Percentiles rank a stretch among this genome's conserved stretches.
Conservation (phyloP, 1,284 basidiomycete genomes). For the Thecaphora frezii region DNA sequence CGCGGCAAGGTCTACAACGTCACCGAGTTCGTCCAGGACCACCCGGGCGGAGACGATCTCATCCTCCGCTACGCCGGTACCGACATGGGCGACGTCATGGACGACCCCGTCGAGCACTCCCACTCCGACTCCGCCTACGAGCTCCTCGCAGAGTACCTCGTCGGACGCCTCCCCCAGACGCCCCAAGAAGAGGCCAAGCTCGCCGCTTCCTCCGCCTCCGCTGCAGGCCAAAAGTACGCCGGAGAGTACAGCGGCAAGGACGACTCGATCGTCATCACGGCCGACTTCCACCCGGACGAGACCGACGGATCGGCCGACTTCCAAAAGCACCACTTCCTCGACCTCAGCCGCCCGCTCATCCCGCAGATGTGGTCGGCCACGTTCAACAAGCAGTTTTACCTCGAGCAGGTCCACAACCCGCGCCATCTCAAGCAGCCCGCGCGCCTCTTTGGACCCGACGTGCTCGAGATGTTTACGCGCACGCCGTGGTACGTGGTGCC, state of each 20-base stretch:
- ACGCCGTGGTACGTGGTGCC: conserved; percentile 96
- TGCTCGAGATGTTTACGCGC: conserved; percentile 83
- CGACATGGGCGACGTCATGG: conserved; percentile 81
- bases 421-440: conserved; percentile 85
- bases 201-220: conserved; percentile 8
- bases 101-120: conserved; percentile 79
- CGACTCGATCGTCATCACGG: conserved; percentile 68
- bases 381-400: conserved; percentile 91
- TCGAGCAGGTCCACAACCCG: conserved; percentile 91
- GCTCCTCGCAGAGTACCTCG: conserved; percentile 76
- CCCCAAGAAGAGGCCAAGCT: conserved; percentile 28
- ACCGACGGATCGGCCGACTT: conserved; percentile 58
- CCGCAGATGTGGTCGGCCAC: conserved; percentile 80
- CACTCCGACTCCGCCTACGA: conserved; percentile 90
- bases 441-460: conserved; percentile 78
- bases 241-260: conserved; percentile 49
- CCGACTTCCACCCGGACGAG: conserved; percentile 53
- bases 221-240: conserved; percentile 4
- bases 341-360: conserved; percentile 82
- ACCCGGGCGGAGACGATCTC: conserved; percentile 63
- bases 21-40: conserved; percentile 62
- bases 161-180: conserved; percentile 42
- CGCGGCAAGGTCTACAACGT: conserved; percentile 63
- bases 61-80: conserved; percentile 73
- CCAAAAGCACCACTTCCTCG: conserved; percentile 86